Evolutionary conservation across 345 rosid genomes (phyloP).

Genomic region (Sonneratia caseolaris): DNA sequence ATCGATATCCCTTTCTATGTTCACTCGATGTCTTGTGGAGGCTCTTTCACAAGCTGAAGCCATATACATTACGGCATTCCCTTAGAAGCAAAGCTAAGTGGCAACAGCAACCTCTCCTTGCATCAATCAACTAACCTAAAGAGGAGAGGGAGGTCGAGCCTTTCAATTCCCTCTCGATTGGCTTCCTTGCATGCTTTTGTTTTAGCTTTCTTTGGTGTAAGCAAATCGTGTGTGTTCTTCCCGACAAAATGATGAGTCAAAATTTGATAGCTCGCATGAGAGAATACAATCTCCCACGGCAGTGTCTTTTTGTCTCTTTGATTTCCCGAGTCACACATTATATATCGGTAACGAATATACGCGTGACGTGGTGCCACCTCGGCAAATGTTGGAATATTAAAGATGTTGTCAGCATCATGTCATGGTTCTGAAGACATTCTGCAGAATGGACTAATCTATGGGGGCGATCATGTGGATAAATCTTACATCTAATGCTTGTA

Average conservation of each 20-base stretch:
- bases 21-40: background rate
- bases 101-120: background rate
- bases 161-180: background rate
- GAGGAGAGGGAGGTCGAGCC: background rate
- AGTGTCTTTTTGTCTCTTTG: no score
- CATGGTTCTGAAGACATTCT: no score
- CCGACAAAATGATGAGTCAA: background rate
- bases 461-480: no score
- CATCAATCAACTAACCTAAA: background rate
- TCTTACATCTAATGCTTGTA: no score
- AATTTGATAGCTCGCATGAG: background rate
- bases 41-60: background rate
- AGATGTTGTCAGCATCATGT: no score
- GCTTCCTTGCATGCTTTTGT: background rate
- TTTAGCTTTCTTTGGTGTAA: background rate
- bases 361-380: no score
- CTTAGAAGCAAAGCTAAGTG: conserved; percentile 4
- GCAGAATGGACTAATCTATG: no score
- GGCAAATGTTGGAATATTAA: no score
- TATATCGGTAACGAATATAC: no score
- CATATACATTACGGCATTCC: background rate
- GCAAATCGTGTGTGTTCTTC: background rate
- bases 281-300: no score
- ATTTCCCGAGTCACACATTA: no score
- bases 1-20: background rate